These are phyloP conservation scores for Phytophthora kernoviae DNA, from an alignment of 352 stramenopile genomes.

Conservation along the genomic window DNA sequence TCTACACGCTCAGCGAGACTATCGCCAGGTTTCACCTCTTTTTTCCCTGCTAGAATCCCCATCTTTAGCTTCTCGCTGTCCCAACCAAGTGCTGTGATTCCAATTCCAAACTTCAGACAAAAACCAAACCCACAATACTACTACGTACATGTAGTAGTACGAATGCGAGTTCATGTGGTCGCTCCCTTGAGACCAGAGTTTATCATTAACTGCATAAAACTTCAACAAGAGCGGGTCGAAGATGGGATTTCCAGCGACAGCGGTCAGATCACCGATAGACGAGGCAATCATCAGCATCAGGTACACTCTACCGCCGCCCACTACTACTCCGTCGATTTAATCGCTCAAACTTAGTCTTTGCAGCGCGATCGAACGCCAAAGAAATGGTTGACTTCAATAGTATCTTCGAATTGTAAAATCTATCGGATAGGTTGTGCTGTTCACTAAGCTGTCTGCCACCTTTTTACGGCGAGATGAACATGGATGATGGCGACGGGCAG, in stretches of 20 bases:
- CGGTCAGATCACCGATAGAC: no score
- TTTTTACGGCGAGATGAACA: conserved; percentile 41
- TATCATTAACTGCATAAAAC: conserved; percentile 55
- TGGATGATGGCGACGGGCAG: conserved; percentile 54
- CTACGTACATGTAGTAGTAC: no score
- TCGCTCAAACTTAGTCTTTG: no score
- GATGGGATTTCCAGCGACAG: conserved; percentile 61
- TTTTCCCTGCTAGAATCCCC: conserved; percentile 41
- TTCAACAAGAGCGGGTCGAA: conserved; percentile 61
- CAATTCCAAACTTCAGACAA: conserved; percentile 31
- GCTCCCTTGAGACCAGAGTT: conserved; percentile 44
- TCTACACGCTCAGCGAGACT: conserved; percentile 40
- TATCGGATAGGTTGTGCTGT: no score
- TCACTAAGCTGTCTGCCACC: background rate
- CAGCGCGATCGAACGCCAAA: no score
- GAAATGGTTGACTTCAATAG: no score
- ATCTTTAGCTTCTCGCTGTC: conserved; percentile 15
- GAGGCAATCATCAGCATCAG: no score
- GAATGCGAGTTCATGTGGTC: conserved; percentile 50
- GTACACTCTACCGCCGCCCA: no score
- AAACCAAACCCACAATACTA: conserved; percentile 62
- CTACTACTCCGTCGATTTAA: no score
- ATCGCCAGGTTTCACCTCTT: conserved; percentile 49
- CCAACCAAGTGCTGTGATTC: background rate
- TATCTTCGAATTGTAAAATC: no score